These are phyloP conservation scores for Rhazya stricta DNA, from an alignment of 257 asterid genomes.

Conservation along the genomic window DNA sequence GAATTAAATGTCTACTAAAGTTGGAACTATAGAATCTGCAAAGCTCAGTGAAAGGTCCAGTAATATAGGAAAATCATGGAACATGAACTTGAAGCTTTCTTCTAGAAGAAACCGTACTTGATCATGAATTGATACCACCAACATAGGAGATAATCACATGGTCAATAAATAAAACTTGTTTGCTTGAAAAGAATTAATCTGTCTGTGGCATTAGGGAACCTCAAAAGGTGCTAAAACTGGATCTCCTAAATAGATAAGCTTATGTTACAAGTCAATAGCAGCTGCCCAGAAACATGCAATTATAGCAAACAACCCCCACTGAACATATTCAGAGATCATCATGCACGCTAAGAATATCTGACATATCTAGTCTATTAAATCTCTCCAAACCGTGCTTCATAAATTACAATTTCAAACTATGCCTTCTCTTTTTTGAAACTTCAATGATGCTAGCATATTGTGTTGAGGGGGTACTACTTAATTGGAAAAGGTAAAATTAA, in stretches of 20 bases:
- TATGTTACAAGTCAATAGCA: no score
- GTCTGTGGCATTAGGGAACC: neutral
- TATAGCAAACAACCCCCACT: neutral
- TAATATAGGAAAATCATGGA: neutral
- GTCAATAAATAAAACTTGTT: neutral
- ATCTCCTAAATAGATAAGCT: no score
- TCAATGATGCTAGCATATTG: neutral
- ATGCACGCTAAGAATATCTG: neutral
- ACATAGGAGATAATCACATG: neutral
- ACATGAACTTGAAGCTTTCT: neutral
- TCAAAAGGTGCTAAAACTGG: no score
- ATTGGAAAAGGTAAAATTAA: neutral
- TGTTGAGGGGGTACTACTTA: neutral
- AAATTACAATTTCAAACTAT: no score
- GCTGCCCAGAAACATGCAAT: neutral
- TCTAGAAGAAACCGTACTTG: neutral
- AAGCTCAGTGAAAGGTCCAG: neutral
- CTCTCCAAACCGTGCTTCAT: no score
- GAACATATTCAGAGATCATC: neutral
- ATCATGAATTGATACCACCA: neutral
- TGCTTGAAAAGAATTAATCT: neutral
- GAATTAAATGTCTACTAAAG: neutral
- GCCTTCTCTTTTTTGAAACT: neutral
- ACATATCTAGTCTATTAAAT: no score
- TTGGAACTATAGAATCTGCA: no score